Conservation (phyloP, 345 rosid genomes). For the Zanthoxylum bungeanum region DNA sequence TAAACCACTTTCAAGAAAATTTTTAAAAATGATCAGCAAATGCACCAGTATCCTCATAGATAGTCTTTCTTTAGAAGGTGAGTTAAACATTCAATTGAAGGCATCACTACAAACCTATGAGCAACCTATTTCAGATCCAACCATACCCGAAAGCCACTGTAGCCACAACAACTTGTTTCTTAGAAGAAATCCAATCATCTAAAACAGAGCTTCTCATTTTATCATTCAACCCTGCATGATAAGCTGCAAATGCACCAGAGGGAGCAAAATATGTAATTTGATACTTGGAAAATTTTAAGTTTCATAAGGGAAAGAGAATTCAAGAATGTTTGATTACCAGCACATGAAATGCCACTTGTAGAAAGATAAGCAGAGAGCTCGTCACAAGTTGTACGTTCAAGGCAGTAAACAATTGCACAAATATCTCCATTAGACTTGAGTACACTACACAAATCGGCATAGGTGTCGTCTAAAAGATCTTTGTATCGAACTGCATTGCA, state of each 20-base stretch:
- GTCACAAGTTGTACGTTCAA: slow-evolving; percentile 92
- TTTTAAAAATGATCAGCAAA: background rate
- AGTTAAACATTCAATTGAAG: background rate
- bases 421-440: slow-evolving; percentile 66
- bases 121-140: slow-evolving; percentile 12
- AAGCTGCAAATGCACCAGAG: slow-evolving; percentile 51
- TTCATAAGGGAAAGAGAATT: background rate
- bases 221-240: slow-evolving; percentile 88
- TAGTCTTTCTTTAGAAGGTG: background rate
- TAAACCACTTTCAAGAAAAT: slow-evolving; percentile 1
- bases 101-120: background rate
- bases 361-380: slow-evolving; percentile 73
- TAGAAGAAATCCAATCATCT: slow-evolving; percentile 91
- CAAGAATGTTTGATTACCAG: slow-evolving; percentile 44
- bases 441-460: slow-evolving; percentile 61
- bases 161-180: slow-evolving; percentile 92
- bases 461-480: slow-evolving; percentile 76
- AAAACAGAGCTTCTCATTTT: slow-evolving; percentile 75
- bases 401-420: slow-evolving; percentile 93
- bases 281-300: background rate
- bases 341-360: slow-evolving; percentile 72
- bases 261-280: background rate
- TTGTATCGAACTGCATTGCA: slow-evolving; percentile 78
- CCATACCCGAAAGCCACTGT: slow-evolving; percentile 98
- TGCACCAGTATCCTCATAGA: background rate